These are phyloP conservation scores for Aurinia saxatilis DNA, from an alignment of 345 rosid species.

Conservation along the genomic window DNA sequence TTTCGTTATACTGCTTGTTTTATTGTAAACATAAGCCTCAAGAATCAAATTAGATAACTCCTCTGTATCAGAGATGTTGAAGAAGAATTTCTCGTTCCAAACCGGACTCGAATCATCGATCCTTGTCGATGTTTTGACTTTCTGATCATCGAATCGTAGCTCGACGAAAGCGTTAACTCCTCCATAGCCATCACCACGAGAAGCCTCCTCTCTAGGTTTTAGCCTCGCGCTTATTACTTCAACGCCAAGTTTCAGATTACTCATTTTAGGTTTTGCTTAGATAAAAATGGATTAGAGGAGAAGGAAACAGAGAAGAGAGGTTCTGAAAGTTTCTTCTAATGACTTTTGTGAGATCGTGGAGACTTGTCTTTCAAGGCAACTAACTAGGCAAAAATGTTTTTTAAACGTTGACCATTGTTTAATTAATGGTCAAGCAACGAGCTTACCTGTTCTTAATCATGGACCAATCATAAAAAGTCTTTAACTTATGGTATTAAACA, in stretches of 20 bases:
- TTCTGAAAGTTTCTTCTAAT: slow-evolving; percentile 21
- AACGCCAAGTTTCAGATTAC: slow-evolving; percentile 71
- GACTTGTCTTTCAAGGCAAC: slow-evolving; percentile 26
- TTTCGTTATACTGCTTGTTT: slow-evolving; percentile 35
- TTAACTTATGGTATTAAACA: slow-evolving; percentile 1
- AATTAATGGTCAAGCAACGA: slow-evolving; percentile 9
- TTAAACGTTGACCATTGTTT: slow-evolving; percentile 21
- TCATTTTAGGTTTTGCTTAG: slow-evolving; percentile 32
- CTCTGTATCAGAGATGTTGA: slow-evolving; percentile 69
- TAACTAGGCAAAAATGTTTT: slow-evolving; percentile 11
- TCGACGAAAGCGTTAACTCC: slow-evolving; percentile 62
- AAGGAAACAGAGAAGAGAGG: not conserved
- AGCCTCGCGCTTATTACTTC: slow-evolving; percentile 81
- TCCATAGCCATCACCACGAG: slow-evolving; percentile 29
- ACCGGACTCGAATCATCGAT: slow-evolving; percentile 63
- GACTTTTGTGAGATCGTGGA: slow-evolving; percentile 17
- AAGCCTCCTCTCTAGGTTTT: slow-evolving; percentile 45
- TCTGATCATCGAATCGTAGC: slow-evolving; percentile 76
- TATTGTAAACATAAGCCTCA: slow-evolving; percentile 54
- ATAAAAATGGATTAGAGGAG: not conserved
- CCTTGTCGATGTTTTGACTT: slow-evolving; percentile 55
- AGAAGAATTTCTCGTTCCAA: slow-evolving; percentile 80
- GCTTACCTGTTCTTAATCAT: slow-evolving; percentile 25
- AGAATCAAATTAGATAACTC: slow-evolving; percentile 46
- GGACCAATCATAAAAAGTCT: not conserved